Base-by-base conservation (phyloP, 2,329 filamentous ascomycete genomes). In the Phialophora verrucosa region DNA sequence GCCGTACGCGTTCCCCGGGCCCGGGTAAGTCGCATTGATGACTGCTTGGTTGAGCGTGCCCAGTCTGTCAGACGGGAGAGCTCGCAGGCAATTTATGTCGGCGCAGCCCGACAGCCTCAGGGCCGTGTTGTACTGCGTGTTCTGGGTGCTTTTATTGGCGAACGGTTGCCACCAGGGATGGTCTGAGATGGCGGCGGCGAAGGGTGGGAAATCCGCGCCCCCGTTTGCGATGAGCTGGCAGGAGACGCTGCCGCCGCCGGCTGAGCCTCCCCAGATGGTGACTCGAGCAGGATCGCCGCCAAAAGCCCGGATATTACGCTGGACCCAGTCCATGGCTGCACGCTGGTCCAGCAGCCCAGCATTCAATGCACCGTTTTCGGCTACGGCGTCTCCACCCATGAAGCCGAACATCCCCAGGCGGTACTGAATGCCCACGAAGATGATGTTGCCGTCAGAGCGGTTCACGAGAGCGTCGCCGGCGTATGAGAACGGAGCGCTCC, bases 351-450 rank as follows among this genome's bases (percentile, higher is more conserved):
- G 65, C 59, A 78, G 77, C n/a, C 77, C 77, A 0, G 77, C 69
- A 50, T 79, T 79, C 49, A 62, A 14, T 14, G 58, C 54, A 12
- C 63, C 64, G 29, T 62, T 62, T 27, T 57, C 51, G 38, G 50
- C 44, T 32, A 65, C 53, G 31, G 29, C 54, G 29, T 60, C 63
- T 11, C 60, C 60, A 38, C 64, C 64, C 59, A 66, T 59, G 78
- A 93, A 93, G 0, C 91, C 91, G 67, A 92, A 93, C 0, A 87
- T 90, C 6, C 85, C 89, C 0, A 91, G 81, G 1, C 91, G 88
- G 78, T 96, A 93, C 78, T 93, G 93, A 74, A 93, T 87, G 0
- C 88, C 85, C 0, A 94, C 91, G 62, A 88, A 91, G 55, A 96
- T 79, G 8, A 72, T 59, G 54, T 73, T 69, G 12, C 70, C 72